Conservation (phyloP, 768 basidiomycete species). For the Kwoniella botswanensis region DNA sequence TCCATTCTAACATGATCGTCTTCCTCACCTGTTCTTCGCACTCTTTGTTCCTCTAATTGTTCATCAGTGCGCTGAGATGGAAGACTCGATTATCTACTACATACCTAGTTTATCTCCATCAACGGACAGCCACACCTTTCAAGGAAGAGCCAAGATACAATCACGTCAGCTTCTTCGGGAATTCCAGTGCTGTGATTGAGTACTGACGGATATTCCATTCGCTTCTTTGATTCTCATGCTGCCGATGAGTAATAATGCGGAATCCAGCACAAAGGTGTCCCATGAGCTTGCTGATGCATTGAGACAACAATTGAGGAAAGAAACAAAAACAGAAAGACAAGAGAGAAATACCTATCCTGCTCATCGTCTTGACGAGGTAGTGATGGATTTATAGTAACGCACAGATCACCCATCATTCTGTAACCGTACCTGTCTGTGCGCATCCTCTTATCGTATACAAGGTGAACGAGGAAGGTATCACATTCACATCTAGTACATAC, state of each 20-base stretch:
- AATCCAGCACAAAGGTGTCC: not conserved
- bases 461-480: slow-evolving; percentile 1
- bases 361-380: no score
- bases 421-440: not conserved
- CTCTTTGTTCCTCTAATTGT: slow-evolving; percentile 10
- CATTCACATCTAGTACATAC: not conserved
- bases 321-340: no score
- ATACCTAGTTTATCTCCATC: slow-evolving; percentile 21
- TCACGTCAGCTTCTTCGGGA: not conserved
- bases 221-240: slow-evolving; percentile 18
- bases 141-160: not conserved
- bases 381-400: not conserved
- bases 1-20: slow-evolving; percentile 2
- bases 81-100: not conserved
- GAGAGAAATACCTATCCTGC: no score
- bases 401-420: not conserved
- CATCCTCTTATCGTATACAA: not conserved
- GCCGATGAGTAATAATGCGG: not conserved
- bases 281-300: not conserved
- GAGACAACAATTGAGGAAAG: no score
- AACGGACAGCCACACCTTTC: slow-evolving; percentile 17
- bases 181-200: not conserved
- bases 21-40: slow-evolving; percentile 3
- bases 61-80: not conserved
- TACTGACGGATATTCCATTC: slow-evolving; percentile 11